Conservation (phyloP, 1,139 yeast genomes). For the Debaryomyces subglobosus region DNA sequence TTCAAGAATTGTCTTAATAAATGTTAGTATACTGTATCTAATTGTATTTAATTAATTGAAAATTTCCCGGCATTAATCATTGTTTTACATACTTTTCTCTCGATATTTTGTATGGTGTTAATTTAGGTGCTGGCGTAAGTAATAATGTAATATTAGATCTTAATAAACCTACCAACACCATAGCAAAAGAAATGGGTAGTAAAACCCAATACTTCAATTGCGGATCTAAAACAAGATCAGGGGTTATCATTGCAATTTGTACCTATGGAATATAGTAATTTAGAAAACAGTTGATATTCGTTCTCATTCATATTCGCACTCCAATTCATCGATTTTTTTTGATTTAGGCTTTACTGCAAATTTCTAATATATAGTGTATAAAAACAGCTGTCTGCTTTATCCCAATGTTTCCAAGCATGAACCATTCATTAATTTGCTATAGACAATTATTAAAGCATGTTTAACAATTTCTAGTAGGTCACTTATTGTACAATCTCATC, state of each 20-base stretch:
- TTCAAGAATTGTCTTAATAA: conserved; percentile 50
- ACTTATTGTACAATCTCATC: no score
- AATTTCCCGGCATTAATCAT: not conserved
- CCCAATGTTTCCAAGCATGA: not conserved
- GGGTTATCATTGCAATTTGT: conserved; percentile 10
- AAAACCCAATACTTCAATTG: conserved; percentile 87
- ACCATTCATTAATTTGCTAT: no score
- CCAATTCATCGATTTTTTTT: not conserved
- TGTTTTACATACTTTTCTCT: conserved; percentile 56
- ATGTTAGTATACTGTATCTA: conserved; percentile 8
- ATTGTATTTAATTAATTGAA: not conserved
- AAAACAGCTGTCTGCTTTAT: not conserved
- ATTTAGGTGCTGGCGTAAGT: conserved; percentile 59
- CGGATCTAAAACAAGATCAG: conserved; percentile 67
- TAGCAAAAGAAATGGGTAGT: conserved; percentile 83
- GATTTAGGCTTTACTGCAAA: not conserved
- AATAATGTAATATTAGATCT: conserved; percentile 70
- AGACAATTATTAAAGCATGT: no score
- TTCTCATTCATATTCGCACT: conserved; percentile 2
- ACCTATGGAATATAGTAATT: not conserved
- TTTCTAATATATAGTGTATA: not conserved
- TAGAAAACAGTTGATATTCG: not conserved
- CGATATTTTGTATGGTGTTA: conserved; percentile 51
- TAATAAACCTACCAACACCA: conserved; percentile 87
- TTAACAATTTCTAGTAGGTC: no score